Percentiles rank a stretch among this genome's conserved stretches.
phyloP scores from a whole-genome alignment of 2,329 filamentous ascomycete species.

The Aspergillus tamarii region DNA sequence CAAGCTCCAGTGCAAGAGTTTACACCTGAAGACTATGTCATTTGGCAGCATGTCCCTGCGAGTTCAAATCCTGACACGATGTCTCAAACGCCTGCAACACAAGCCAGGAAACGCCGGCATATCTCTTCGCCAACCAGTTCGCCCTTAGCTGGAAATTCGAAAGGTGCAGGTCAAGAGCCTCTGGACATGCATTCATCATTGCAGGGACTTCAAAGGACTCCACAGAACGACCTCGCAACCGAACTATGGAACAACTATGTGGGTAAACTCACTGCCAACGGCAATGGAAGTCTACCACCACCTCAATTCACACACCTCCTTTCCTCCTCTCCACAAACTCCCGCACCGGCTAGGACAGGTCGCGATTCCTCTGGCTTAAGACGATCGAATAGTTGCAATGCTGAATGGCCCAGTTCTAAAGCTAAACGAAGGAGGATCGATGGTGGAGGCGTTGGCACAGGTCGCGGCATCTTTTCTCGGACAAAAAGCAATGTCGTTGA shows the following conservation, averaged over 20 bases:
- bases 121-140: conserved; percentile 76
- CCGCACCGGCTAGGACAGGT: conserved; percentile 48
- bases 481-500: conserved; percentile 45
- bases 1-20: conserved; percentile 50
- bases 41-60: conserved; percentile 57
- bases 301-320: conserved; percentile 67
- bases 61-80: conserved; percentile 49
- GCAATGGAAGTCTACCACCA: conserved; percentile 53
- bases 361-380: conserved; percentile 57
- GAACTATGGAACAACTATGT: conserved; percentile 80
- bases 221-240: conserved; percentile 70
- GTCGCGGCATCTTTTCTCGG: conserved; percentile 50
- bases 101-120: conserved; percentile 67
- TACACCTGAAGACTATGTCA: conserved; percentile 64
- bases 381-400: conserved; percentile 69
- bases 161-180: conserved; percentile 42
- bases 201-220: conserved; percentile 64
- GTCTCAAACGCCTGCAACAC: conserved; percentile 50
- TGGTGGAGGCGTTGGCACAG: conserved; percentile 48
- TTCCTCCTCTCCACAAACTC: conserved; percentile 71
- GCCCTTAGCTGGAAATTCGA: conserved; percentile 53
- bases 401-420: conserved; percentile 66
- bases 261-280: conserved; percentile 51
- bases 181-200: conserved; percentile 64
- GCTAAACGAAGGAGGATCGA: conserved; percentile 67